phyloP scores from a whole-genome alignment of 208 protist species.

The Trypanosoma brucei region DNA sequence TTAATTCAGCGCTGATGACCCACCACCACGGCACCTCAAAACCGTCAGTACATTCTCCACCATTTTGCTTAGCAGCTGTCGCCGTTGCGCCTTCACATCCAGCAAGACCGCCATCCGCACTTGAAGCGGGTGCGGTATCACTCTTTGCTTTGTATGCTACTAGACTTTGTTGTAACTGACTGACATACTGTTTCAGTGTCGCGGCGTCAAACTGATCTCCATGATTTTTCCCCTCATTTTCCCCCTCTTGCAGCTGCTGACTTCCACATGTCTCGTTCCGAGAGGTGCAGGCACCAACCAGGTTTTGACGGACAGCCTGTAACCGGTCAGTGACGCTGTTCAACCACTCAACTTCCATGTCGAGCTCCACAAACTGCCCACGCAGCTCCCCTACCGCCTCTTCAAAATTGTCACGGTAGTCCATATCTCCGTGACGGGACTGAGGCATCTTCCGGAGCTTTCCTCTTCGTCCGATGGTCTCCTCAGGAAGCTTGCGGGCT shows the following conservation, averaged over 20 bases:
- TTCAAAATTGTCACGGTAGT: not conserved
- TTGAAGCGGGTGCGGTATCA: not conserved
- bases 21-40: not conserved
- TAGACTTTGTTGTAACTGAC: slow-evolving; percentile 4
- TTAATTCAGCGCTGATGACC: not conserved
- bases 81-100: not conserved
- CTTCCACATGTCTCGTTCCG: not conserved
- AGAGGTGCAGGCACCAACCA: not conserved
- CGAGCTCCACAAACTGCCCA: slow-evolving; percentile 10
- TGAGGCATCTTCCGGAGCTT: not conserved
- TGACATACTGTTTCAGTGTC: not conserved
- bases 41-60: slow-evolving; percentile 1
- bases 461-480: not conserved
- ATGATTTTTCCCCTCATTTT: not conserved
- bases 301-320: not conserved
- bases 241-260: not conserved
- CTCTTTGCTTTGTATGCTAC: not conserved
- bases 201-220: not conserved
- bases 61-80: not conserved
- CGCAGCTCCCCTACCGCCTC: not conserved
- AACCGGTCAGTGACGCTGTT: slow-evolving; percentile 1
- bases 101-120: not conserved
- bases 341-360: slow-evolving; percentile 13
- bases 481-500: too few relatives aligned
- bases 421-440: not conserved